Conservation (phyloP, 179 eudicot genomes). For the Nepenthes alata region DNA sequence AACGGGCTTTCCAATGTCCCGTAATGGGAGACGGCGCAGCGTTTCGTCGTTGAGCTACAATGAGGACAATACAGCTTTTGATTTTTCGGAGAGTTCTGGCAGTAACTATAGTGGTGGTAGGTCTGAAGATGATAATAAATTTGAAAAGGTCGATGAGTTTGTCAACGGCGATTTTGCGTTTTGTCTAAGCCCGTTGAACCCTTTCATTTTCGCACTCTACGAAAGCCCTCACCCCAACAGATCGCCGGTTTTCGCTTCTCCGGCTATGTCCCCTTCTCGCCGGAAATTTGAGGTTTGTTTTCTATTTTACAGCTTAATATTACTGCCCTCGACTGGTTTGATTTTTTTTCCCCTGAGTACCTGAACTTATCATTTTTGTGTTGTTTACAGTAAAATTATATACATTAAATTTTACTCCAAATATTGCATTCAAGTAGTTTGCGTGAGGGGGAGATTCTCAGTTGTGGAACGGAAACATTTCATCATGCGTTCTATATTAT, state of each 20-base stretch:
- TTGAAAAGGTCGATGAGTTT: conserved; percentile 23
- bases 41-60: no score
- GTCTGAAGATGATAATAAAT: conserved; percentile 26
- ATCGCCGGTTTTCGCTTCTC: conserved; percentile 31
- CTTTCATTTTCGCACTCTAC: conserved; percentile 47
- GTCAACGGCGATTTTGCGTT: conserved; percentile 22
- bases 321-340: no score
- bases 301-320: neutral
- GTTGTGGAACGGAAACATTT: no score
- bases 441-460: no score
- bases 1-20: neutral
- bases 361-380: no score
- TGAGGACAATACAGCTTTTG: no score
- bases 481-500: no score
- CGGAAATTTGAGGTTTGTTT: conserved; percentile 38
- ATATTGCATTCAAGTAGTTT: no score
- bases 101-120: conserved; percentile 31
- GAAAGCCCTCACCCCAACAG: conserved; percentile 26
- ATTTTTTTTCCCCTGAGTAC: no score
- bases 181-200: conserved; percentile 52
- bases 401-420: no score
- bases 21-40: neutral
- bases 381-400: no score
- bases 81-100: conserved; percentile 10
- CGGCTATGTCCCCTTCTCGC: conserved; percentile 48